Conservation (phyloP, 345 rosid species). For the Laguncularia racemosa region DNA sequence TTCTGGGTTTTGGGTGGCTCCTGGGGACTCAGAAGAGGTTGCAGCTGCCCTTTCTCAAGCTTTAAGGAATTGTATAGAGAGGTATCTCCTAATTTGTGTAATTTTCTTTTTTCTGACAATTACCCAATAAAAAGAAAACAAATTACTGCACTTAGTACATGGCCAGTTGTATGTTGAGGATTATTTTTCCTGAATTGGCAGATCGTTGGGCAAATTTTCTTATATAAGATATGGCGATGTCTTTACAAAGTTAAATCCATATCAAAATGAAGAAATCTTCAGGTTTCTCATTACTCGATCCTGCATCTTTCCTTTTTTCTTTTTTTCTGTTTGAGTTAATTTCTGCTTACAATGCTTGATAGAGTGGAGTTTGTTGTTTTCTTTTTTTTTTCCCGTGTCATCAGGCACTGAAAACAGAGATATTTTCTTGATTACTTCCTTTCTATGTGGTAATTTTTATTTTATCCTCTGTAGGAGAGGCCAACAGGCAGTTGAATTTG, state of each 20-base stretch:
- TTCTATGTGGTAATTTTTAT: not conserved
- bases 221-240: conserved; percentile 97
- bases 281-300: conserved; percentile 38
- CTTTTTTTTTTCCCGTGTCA: not conserved
- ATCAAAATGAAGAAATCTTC: conserved; percentile 62
- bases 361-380: not conserved
- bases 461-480: conserved; percentile 59
- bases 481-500: conserved; percentile 75
- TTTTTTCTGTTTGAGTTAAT: not conserved
- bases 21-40: conserved; percentile 98
- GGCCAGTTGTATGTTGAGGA: conserved; percentile 7
- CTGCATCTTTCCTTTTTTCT: not conserved
- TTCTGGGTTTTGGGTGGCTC: conserved; percentile 93
- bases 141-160: not conserved
- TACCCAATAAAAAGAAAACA: no score
- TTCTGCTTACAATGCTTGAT: not conserved
- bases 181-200: conserved; percentile 27
- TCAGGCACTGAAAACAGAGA: not conserved
- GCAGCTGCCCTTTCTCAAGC: conserved; percentile 92
- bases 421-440: no score
- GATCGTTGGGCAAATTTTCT: conserved; percentile 62
- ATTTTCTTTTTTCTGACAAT: no score
- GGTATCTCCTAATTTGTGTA: conserved; percentile 29
- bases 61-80: conserved; percentile 81
- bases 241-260: conserved; percentile 70